Base-by-base conservation (phyloP, 108 stramenopile species). In the Conticribra guillardii region DNA sequence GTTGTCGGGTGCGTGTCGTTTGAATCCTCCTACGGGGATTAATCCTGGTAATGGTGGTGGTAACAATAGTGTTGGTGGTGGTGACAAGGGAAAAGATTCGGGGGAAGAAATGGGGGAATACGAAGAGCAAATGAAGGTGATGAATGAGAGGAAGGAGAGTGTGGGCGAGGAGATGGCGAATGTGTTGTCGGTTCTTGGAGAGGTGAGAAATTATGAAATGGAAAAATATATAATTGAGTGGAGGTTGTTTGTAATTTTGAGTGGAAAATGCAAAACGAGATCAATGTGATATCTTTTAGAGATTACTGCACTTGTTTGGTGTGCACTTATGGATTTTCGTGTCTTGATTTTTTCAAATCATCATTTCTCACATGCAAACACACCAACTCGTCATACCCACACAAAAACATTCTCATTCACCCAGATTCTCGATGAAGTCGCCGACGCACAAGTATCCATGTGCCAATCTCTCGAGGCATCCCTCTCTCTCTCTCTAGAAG, bases 391-490 rank as follows among this genome's bases (percentile, higher is more conserved):
- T 16, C 90, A 94, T 55, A 91, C 91, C 89, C 75, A 74, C 21
- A 72, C 67, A 44, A 71, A 86, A 0, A 56, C 91, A 4, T 68
- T 67, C 22, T 64, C 82, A 26, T 66, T 91, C 55, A 85, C 85
- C 15, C 80, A 83, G 26, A 89, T 93, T 66, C 68, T 94, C 44
- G 91, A 95, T 37, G 89, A 90, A 62, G 77, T 92, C 34, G 89
- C 94, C 16, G 81, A 87, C 67, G 89, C 91, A 1, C 94, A 95
- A 53, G 54, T 86, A 9, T 71, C 79, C 60, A 89, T 95, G 85
- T 84, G 85, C 45, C 81, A 88, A 65, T 84, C 85, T 1, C 71
- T 95, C 34, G 88, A 92, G 49, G 84, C 86, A 2, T 91, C 94
- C 4, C 65, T 95, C 54, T 85, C 83, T 11, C 70, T 73, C 4